phyloP scores from a whole-genome alignment of 768 basidiomycete genomes.

The Inosperma sp. region DNA sequence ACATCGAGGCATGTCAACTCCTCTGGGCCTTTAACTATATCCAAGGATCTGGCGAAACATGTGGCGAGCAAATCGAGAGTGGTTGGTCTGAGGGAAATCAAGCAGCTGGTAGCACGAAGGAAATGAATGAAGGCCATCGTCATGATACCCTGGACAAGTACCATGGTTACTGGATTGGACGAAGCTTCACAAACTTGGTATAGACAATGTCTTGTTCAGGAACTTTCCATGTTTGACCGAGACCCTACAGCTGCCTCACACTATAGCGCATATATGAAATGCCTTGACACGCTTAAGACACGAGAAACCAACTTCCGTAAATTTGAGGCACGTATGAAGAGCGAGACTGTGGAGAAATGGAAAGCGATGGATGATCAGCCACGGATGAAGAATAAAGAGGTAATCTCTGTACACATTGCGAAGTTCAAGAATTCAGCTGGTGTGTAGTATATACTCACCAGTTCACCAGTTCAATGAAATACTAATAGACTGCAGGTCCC shows the following conservation, averaged over 20 bases:
- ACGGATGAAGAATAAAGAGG: background rate
- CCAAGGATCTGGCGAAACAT: constrained; percentile 18
- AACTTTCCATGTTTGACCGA: too few relatives aligned
- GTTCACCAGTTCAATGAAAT: background rate
- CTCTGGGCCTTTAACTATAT: constrained; percentile 25
- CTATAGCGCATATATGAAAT: background rate
- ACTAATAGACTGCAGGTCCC: too few relatives aligned
- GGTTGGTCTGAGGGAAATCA: constrained; percentile 25
- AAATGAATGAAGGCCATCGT: constrained; percentile 27
- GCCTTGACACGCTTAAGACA: background rate
- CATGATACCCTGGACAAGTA: constrained; percentile 27
- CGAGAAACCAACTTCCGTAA: background rate
- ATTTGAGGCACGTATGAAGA: background rate
- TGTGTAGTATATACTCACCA: background rate
- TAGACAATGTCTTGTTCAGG: too few relatives aligned
- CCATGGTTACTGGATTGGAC: constrained; percentile 22
- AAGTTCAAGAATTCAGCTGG: background rate
- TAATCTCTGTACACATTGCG: background rate
- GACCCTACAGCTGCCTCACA: background rate
- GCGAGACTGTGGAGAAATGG: constrained; percentile 2
- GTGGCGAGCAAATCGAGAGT: constrained; percentile 28
- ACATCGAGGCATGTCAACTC: constrained; percentile 21
- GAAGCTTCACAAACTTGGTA: constrained; percentile 22
- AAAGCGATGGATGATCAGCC: background rate
- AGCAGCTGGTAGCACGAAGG: constrained; percentile 24